Evolutionary conservation across 2,329 filamentous ascomycete species (phyloP), one percentile per base, ranked within the genome.

Genomic region (Exophiala bonariae): DNA sequence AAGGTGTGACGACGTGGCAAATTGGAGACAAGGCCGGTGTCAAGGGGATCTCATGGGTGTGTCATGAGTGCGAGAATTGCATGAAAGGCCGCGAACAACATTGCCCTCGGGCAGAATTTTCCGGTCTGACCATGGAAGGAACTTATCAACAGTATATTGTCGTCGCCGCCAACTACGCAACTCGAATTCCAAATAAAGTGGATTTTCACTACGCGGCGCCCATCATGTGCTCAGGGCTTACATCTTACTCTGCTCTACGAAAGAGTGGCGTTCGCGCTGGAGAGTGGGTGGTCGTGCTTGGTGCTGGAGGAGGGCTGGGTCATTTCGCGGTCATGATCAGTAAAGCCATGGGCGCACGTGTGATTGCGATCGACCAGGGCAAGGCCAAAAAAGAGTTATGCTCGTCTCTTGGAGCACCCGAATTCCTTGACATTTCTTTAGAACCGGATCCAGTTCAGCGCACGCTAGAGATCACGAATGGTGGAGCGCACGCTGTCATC

Each of bases 261-360:
- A 38, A 42, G 19, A 14, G 47, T 19, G 47, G 47, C 13, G 13
- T 48, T 7, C 40, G 44, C 17, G 32, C 45, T n/a, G 49, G 44
- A 10, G 35, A 44, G 19, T 57, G 54, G 54, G 51, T 47, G 34
- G 46, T 37, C 5, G 58, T 75, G 4, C 59, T 62, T 0, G 72
- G 71, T 2, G 70, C 61, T 2, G 70, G 63, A 0, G 70, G 70
- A 4, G 71, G 71, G 1, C 46, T 55, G 5, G 49, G 37, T 17
- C 34, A 35, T 38, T 17, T 18, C 28, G 23, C 16, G 6, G 10
- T 30, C 46, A 30, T 6, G 30, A n/a, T n/a, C n/a, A n/a, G n/a
- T n/a, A n/a, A n/a, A 34, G 66, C 70, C 1, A 74, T 74, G 70
- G 72, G 72, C 1, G 68, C 66, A 23, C 64, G 66, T 0, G 64